Evolutionary conservation across 805 yeast genomes (phyloP), one percentile per base, ranked within the genome.

Genomic region (Candida schatavii): DNA sequence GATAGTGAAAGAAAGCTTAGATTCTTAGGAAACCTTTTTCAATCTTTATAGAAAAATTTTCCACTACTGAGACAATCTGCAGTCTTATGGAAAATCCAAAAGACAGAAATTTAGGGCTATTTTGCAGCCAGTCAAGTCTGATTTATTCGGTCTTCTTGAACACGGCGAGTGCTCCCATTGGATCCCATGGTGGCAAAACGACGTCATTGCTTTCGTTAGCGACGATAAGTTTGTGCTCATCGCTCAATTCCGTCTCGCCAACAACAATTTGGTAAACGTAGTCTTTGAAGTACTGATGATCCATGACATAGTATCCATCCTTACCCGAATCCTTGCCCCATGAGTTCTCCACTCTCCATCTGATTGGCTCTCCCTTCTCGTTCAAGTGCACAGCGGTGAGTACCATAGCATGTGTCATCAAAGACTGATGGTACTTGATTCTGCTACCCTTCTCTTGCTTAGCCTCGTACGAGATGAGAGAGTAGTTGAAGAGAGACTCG

Each of bases 311-410:
- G 58, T 75, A 78, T 2, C 90, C 90, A 45, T 83, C 81, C 37
- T 68, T 66, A 43, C 90, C 90, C 13, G 75, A 64, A 43, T 78
- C 82, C 43, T 76, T 74, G 48, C 89, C 88, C 89, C 89, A 84
- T 9, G 88, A 81, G 65, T 84, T 84, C 61, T 83, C 88, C 31
- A 84, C 88, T 54, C 82, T 72, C 74, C 85, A 84, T 49, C 88
- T 72, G 21, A 77, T 64, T 20, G 88, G 87, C 45, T 72, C 68
- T 5, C 82, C 83, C 18, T 65, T 54, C 19, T 45, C 41, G 38
- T 52, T 50, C 35, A 52, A 38, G 29, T 50, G 55, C 13, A 52
- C 55, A 2, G 48, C 56, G 10, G 55, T 52, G 34, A 52, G 36
- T 3, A 44, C 44, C 56, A 52, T 52, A 32, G 56, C 56, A 29